phyloP scores from a whole-genome alignment of 2,329 filamentous ascomycete genomes.

The Xylariomycetidae sp. region DNA sequence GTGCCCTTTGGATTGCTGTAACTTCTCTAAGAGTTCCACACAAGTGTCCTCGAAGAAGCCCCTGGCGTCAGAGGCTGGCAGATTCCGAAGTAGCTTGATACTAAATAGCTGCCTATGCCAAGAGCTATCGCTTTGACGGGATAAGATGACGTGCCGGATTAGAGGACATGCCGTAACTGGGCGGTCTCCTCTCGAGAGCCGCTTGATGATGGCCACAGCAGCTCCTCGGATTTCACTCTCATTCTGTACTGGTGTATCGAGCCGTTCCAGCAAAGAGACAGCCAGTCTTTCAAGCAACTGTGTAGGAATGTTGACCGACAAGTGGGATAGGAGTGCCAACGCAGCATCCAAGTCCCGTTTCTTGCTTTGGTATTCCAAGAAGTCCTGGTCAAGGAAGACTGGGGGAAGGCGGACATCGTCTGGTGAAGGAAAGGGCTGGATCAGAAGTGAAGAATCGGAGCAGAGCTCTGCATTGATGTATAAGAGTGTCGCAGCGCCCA shows the following conservation, averaged over 20 bases:
- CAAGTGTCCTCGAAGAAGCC: conserved; percentile 23
- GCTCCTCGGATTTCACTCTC: conserved; percentile 3
- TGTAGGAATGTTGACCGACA: conserved; percentile 5
- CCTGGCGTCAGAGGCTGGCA: conserved; percentile 20
- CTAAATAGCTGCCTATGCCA: conserved; percentile 28
- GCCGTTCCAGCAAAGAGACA: conserved; percentile 6
- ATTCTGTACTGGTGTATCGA: neutral
- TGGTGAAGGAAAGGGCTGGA: conserved; percentile 12
- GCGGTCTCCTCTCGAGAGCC: conserved; percentile 22
- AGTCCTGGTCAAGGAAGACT: conserved; percentile 13
- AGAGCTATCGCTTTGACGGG: conserved; percentile 23
- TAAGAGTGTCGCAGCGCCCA: conserved; percentile 5
- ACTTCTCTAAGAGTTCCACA: conserved; percentile 20
- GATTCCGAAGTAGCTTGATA: conserved; percentile 17
- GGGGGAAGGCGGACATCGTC: conserved; percentile 14
- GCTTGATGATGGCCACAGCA: conserved; percentile 12
- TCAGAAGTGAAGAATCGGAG: conserved; percentile 10
- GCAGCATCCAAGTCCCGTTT: conserved; percentile 8
- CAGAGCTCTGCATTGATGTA: conserved; percentile 14
- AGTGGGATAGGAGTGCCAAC: conserved; percentile 10
- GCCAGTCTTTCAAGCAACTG: conserved; percentile 4
- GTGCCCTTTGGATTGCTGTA: conserved; percentile 14
- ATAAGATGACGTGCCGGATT: conserved; percentile 24
- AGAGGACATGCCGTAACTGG: conserved; percentile 25
- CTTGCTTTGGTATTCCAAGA: conserved; percentile 10